A percentile compares a stretch with the other conserved stretches of the same genome.
phyloP scores from a whole-genome alignment of 352 stramenopile species.

The Phytophthora ohioensis region DNA sequence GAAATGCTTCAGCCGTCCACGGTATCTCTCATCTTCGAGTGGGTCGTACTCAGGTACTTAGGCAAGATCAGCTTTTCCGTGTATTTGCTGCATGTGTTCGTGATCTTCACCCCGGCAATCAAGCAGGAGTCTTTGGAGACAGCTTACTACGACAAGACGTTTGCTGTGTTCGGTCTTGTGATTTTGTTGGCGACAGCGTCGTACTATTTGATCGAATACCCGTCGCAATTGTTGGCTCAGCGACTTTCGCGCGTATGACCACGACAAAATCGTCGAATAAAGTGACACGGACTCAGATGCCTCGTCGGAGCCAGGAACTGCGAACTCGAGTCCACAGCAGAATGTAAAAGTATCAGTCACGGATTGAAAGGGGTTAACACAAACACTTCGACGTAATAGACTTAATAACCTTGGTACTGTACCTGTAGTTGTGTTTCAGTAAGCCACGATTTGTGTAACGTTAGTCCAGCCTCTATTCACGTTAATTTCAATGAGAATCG shows the following conservation, averaged over 20 bases:
- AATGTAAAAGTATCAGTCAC: background rate
- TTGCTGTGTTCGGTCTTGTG: constrained; percentile 11
- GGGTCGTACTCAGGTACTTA: constrained; percentile 31
- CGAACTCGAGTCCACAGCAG: background rate
- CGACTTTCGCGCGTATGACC: constrained; percentile 17
- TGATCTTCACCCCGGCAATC: constrained; percentile 25
- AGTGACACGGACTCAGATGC: constrained; percentile 20
- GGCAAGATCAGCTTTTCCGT: constrained; percentile 53
- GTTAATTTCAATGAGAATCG: no score
- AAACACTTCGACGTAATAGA: background rate
- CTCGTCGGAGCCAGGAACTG: background rate
- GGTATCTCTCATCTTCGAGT: constrained; percentile 40
- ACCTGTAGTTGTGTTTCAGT: no score
- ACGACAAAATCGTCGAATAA: constrained; percentile 22
- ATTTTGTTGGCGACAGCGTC: constrained; percentile 21
- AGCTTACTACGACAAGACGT: constrained; percentile 12
- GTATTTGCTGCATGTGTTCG: constrained; percentile 51
- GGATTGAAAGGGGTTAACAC: constrained; percentile 1
- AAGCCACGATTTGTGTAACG: no score
- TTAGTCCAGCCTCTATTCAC: no score
- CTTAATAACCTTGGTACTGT: background rate
- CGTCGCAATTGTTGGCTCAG: constrained; percentile 30
- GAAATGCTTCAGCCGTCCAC: constrained; percentile 39
- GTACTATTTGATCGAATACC: constrained; percentile 49
- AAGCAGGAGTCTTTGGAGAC: background rate